Percentiles rank a stretch among this genome's conserved stretches.
Conservation (phyloP, 2,329 filamentous ascomycete genomes). For the Colletotrichum shisoi region DNA sequence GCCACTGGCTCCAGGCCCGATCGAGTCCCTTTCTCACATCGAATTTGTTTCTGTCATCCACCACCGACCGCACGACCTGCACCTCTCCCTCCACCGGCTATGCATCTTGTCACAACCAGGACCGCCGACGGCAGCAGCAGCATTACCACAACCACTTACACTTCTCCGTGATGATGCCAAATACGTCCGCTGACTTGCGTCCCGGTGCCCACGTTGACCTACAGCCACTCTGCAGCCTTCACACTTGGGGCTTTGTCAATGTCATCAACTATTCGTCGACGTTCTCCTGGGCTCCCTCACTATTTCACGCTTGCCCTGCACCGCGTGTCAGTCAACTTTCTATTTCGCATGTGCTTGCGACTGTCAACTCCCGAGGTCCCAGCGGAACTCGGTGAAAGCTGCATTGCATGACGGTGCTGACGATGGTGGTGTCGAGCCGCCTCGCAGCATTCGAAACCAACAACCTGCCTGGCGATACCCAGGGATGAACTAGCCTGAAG, state of each 20-base stretch:
- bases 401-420: conserved; percentile 5
- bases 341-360: conserved; percentile 10
- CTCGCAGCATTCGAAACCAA: conserved; percentile 12
- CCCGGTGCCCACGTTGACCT: conserved; percentile 23
- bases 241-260: neutral
- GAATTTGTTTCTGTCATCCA: neutral
- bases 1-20: neutral
- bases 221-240: conserved; percentile 17
- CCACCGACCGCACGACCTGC: too few relatives aligned
- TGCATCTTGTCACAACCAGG: neutral
- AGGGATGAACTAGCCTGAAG: neutral
- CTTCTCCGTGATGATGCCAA: conserved; percentile 15
- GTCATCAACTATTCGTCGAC: conserved; percentile 12
- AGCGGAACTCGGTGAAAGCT: conserved; percentile 10
- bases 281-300: conserved; percentile 27
- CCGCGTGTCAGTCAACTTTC: conserved; percentile 8
- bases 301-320: conserved; percentile 2
- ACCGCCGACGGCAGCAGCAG: neutral
- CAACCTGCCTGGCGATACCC: neutral
- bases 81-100: conserved; percentile 3
- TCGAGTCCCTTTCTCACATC: neutral
- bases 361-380: neutral
- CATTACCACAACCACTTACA: conserved; percentile 4
- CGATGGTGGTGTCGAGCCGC: conserved; percentile 1
- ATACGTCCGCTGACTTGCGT: conserved; percentile 32